Conservation (phyloP, 176 grass and related monocot species). For the Oryza coarctata region DNA sequence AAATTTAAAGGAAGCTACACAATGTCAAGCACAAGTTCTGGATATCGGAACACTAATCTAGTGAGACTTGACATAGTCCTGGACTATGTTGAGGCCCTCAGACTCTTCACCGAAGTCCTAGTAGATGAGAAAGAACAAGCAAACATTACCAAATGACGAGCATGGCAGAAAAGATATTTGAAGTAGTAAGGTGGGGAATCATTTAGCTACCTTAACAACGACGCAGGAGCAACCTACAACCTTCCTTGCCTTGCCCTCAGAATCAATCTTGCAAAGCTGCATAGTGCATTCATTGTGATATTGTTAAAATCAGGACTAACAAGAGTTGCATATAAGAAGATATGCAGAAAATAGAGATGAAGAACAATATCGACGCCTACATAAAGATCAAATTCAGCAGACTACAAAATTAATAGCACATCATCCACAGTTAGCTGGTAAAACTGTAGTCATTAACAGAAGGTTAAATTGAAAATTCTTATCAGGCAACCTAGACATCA, state of each 20-base stretch:
- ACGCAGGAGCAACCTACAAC: conserved; percentile 88
- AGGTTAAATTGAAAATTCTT: not conserved
- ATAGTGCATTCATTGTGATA: not conserved
- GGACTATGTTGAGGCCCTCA: conserved; percentile 85
- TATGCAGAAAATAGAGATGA: not conserved
- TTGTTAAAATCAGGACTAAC: not conserved
- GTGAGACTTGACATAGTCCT: conserved; percentile 76
- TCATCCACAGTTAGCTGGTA: not conserved
- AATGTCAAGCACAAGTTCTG: conserved; percentile 3
- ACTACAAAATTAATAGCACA: not conserved
- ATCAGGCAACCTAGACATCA: not conserved
- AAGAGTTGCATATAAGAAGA: not conserved
- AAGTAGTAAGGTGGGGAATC: not conserved
- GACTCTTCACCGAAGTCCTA: conserved; percentile 92
- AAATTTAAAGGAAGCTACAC: conserved; percentile 12
- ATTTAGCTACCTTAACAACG: conserved; percentile 57
- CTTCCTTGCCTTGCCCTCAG: conserved; percentile 83
- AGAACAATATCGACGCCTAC: not conserved
- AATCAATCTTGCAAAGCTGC: conserved; percentile 92
- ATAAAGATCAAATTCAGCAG: not conserved
- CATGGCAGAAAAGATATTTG: not conserved
- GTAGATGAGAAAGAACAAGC: conserved; percentile 15
- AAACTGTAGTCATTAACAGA: not conserved
- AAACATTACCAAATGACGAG: not conserved
- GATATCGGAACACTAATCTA: conserved; percentile 32